Conservation (phyloP, 768 basidiomycete genomes). For the Amanita rimosa region DNA sequence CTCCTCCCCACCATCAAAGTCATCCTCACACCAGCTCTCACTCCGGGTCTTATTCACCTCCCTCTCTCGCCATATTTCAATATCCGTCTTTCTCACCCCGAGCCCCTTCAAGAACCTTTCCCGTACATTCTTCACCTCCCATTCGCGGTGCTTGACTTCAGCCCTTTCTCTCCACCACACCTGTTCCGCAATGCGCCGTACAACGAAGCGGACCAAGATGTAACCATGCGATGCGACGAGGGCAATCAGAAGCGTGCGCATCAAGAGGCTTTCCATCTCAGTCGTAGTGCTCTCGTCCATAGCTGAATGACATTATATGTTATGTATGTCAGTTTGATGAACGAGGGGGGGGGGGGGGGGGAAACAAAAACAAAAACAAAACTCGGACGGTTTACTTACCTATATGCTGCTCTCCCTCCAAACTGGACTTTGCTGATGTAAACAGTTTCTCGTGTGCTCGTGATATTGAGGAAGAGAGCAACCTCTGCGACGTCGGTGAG, state of each 20-base stretch:
- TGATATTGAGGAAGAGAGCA: constrained; percentile 12
- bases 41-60: constrained; percentile 6
- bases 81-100: constrained; percentile 10
- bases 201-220: constrained; percentile 47
- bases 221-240: constrained; percentile 85
- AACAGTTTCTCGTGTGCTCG: constrained; percentile 5
- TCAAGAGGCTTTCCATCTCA: constrained; percentile 31
- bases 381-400: too few species aligned
- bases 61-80: background rate
- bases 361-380: too few species aligned
- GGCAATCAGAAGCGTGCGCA: constrained; percentile 62
- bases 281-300: constrained; percentile 12
- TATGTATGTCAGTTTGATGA: constrained; percentile 3
- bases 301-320: too few species aligned
- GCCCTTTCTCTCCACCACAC: constrained; percentile 66
- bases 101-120: constrained; percentile 23
- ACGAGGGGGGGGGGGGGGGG: too few species aligned
- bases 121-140: constrained; percentile 38
- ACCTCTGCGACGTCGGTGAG: constrained; percentile 28
- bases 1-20: background rate
- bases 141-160: constrained; percentile 50
- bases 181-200: constrained; percentile 63
- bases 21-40: constrained; percentile 7
- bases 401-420: background rate
- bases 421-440: background rate